Percentiles rank a stretch among this genome's conserved stretches.
Conservation (phyloP, 176 grass and related monocot species). For the Hsuehochloa calcarea region DNA sequence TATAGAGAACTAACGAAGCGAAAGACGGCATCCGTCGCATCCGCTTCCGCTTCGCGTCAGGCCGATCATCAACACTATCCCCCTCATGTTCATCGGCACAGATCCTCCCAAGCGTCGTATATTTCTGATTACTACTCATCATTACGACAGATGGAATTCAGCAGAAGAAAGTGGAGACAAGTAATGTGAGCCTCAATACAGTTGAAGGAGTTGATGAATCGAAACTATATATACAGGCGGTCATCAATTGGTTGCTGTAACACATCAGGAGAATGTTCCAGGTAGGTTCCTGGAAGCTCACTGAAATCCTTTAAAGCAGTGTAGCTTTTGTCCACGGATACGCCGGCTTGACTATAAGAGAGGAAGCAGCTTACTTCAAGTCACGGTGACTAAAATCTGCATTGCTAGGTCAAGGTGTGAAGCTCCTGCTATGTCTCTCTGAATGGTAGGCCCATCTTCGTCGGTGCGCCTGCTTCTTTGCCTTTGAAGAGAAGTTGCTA, state of each 20-base stretch:
- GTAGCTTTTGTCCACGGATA: too few relatives aligned
- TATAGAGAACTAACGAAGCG: not conserved
- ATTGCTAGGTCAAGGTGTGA: not conserved
- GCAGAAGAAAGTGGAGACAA: not conserved
- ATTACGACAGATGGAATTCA: not conserved
- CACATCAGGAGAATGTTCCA: not conserved
- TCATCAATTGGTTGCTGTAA: not conserved
- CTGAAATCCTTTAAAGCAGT: not conserved
- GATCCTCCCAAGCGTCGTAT: not conserved
- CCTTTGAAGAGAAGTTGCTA: constrained; percentile 4
- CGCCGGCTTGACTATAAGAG: not conserved
- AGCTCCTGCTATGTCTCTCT: not conserved
- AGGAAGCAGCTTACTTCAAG: not conserved
- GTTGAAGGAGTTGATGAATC: not conserved
- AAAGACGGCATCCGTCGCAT: not conserved
- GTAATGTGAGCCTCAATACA: too few relatives aligned
- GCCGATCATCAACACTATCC: not conserved
- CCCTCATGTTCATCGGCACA: not conserved
- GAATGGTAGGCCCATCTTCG: not conserved
- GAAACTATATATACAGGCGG: not conserved
- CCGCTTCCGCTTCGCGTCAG: not conserved
- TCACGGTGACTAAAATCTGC: not conserved
- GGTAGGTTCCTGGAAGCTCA: constrained; percentile 9
- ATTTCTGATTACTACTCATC: not conserved
- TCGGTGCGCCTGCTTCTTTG: not conserved